Conservation (phyloP, 352 stramenopile genomes). For the Pythium aquatile region DNA sequence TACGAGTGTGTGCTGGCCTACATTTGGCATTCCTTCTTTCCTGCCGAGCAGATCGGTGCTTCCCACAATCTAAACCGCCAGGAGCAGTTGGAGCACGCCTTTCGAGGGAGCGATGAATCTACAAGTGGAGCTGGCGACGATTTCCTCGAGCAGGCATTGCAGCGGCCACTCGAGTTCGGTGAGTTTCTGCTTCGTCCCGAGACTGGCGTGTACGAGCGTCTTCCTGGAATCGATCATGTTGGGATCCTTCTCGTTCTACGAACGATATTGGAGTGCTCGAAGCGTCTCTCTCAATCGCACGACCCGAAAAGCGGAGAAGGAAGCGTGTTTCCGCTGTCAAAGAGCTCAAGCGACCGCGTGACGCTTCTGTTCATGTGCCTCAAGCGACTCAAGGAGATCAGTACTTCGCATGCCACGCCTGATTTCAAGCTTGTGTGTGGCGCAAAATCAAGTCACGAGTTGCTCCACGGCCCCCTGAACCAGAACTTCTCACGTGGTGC, state of each 20-base stretch:
- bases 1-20: conserved; percentile 65
- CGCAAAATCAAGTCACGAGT: conserved; percentile 33
- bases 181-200: conserved; percentile 46
- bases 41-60: background rate
- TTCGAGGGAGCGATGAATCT: conserved; percentile 34
- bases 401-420: conserved; percentile 14
- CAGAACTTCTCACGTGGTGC: conserved; percentile 4
- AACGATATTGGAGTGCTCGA: conserved; percentile 77
- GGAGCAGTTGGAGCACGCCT: conserved; percentile 68
- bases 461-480: conserved; percentile 31
- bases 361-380: conserved; percentile 78
- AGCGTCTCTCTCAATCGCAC: conserved; percentile 32
- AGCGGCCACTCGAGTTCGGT: conserved; percentile 50
- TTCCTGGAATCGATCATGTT: conserved; percentile 68
- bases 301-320: conserved; percentile 10
- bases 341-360: conserved; percentile 50
- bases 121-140: conserved; percentile 28
- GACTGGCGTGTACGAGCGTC: conserved; percentile 48
- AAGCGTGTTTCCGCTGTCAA: conserved; percentile 43
- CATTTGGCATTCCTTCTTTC: conserved; percentile 47
- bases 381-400: conserved; percentile 67
- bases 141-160: conserved; percentile 64
- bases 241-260: conserved; percentile 63
- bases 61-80: conserved; percentile 28
- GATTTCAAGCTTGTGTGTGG: conserved; percentile 66